phyloP scores from a whole-genome alignment of 768 basidiomycete species.

The Rickenella mellea region DNA sequence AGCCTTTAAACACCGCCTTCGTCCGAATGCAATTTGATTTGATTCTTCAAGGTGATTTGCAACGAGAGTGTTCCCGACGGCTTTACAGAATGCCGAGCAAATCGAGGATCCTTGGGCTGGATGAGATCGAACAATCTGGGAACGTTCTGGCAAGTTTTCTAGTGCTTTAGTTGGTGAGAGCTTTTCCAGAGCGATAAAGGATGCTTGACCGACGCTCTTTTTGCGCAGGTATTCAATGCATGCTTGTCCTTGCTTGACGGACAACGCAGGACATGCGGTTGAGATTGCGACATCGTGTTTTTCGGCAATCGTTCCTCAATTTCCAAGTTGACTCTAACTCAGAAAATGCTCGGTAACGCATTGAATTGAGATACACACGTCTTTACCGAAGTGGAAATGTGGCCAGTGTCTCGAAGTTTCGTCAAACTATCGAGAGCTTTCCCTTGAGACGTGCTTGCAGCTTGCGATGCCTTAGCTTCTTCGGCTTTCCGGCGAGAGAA shows the following conservation, averaged over 20 bases:
- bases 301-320: constrained; percentile 89
- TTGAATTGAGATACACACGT: neutral
- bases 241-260: constrained; percentile 79
- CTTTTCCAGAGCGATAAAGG: constrained; percentile 88
- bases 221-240: constrained; percentile 89
- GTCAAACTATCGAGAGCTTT: constrained; percentile 77
- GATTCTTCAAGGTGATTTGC: constrained; percentile 88
- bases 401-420: constrained; percentile 67
- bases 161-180: constrained; percentile 36
- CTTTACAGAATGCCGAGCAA: constrained; percentile 86
- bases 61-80: constrained; percentile 78
- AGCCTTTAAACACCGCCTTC: constrained; percentile 77
- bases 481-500: constrained; percentile 67
- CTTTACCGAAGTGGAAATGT: constrained; percentile 82
- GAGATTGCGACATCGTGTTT: constrained; percentile 95
- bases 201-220: constrained; percentile 86
- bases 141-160: constrained; percentile 54
- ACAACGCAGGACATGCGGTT: constrained; percentile 76
- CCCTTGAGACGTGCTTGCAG: constrained; percentile 76
- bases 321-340: constrained; percentile 80
- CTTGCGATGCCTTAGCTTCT: constrained; percentile 83
- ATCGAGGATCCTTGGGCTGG: constrained; percentile 78
- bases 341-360: neutral
- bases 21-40: constrained; percentile 82
- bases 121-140: constrained; percentile 92